Conservation (phyloP, 1,139 yeast genomes). For the Nakaseomyces uthaithaninus region DNA sequence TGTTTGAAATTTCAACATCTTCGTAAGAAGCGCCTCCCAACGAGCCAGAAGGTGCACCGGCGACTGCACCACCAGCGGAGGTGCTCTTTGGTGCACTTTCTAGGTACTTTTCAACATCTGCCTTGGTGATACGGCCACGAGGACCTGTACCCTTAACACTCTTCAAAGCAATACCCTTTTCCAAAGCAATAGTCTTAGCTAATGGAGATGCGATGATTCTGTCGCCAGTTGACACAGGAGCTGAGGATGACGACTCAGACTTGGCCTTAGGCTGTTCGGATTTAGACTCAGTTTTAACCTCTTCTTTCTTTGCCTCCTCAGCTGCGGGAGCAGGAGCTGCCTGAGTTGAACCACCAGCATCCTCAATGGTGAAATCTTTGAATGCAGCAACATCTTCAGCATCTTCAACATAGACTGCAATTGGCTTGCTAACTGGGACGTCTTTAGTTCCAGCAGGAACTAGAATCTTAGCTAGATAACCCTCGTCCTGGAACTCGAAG, state of each 20-base stretch:
- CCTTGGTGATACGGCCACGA: constrained; percentile 83
- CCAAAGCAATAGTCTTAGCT: constrained; percentile 90
- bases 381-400: constrained; percentile 79
- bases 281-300: constrained; percentile 6
- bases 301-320: constrained; percentile 13
- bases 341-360: constrained; percentile 39
- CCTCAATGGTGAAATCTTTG: constrained; percentile 79
- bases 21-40: constrained; percentile 52
- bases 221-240: constrained; percentile 35
- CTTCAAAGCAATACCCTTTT: constrained; percentile 81
- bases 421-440: constrained; percentile 87
- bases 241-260: constrained; percentile 11
- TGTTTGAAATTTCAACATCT: constrained; percentile 79
- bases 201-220: constrained; percentile 92
- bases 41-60: constrained; percentile 42
- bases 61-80: constrained; percentile 27
- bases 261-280: background rate
- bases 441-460: constrained; percentile 84
- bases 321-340: constrained; percentile 6
- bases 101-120: constrained; percentile 71
- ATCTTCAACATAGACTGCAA: constrained; percentile 93
- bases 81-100: constrained; percentile 26
- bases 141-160: constrained; percentile 90
- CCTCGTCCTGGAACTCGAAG: constrained; percentile 98
- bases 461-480: constrained; percentile 84